phyloP scores from a whole-genome alignment of 805 yeast species.

The Candida ovalis region DNA sequence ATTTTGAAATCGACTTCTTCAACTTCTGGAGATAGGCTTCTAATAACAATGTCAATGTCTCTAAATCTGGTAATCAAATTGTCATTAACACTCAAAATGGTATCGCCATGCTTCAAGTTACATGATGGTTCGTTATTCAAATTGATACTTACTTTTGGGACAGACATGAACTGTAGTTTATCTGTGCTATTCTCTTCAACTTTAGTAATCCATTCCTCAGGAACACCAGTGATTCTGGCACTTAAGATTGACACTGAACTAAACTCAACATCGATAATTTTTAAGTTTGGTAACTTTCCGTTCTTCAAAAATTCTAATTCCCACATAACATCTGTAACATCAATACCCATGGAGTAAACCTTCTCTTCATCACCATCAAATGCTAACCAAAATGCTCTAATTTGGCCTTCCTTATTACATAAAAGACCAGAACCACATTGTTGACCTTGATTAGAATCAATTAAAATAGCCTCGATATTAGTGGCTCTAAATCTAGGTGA shows the following conservation, averaged over 20 bases:
- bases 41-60: slow-evolving; percentile 53
- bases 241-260: slow-evolving; percentile 61
- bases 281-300: slow-evolving; percentile 48
- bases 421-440: slow-evolving; percentile 76
- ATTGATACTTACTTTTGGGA: slow-evolving; percentile 51
- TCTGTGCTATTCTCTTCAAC: slow-evolving; percentile 57
- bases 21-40: slow-evolving; percentile 31
- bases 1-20: slow-evolving; percentile 51
- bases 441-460: slow-evolving; percentile 67
- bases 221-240: slow-evolving; percentile 84
- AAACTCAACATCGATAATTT: slow-evolving; percentile 79
- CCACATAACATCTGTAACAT: slow-evolving; percentile 58
- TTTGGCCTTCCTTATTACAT: slow-evolving; percentile 71
- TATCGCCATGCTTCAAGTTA: slow-evolving; percentile 62
- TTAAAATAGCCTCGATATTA: slow-evolving; percentile 69
- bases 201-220: slow-evolving; percentile 73
- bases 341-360: slow-evolving; percentile 74
- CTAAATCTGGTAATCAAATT: slow-evolving; percentile 60
- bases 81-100: slow-evolving; percentile 67
- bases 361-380: slow-evolving; percentile 71
- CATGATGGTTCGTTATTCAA: slow-evolving; percentile 26
- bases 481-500: slow-evolving; percentile 85
- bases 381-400: slow-evolving; percentile 83
- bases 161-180: slow-evolving; percentile 69
- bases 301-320: slow-evolving; percentile 54